These are phyloP conservation scores for Thozetella sp. DNA, from an alignment of 495 filamentous ascomycete genomes.

Conservation along the genomic window DNA sequence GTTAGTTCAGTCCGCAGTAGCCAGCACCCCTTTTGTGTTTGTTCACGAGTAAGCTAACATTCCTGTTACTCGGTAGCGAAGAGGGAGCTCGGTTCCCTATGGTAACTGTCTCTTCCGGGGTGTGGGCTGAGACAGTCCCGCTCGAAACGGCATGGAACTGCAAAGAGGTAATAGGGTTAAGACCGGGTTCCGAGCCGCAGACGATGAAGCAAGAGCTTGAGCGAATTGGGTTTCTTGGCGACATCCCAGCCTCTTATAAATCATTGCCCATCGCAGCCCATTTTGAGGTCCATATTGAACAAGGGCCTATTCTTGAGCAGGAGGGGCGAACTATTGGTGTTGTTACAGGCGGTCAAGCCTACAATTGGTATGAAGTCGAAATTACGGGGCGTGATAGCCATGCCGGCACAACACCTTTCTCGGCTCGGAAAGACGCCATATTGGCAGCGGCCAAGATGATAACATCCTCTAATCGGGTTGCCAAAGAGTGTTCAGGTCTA, in stretches of 20 bases:
- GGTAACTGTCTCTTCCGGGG: conserved; percentile 71
- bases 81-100: conserved; percentile 78
- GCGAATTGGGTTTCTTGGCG: conserved; percentile 68
- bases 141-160: conserved; percentile 63
- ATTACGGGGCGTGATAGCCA: conserved; percentile 67
- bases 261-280: conserved; percentile 71
- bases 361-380: conserved; percentile 69
- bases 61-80: conserved; percentile 45
- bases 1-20: conserved; percentile 28
- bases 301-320: conserved; percentile 68
- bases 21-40: not conserved
- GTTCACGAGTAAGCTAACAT: not conserved
- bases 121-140: conserved; percentile 69
- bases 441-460: conserved; percentile 71
- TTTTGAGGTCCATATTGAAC: conserved; percentile 81
- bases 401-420: conserved; percentile 71
- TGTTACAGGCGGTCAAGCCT: conserved; percentile 67
- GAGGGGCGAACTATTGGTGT: conserved; percentile 65
- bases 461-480: conserved; percentile 62
- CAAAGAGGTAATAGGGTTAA: conserved; percentile 52
- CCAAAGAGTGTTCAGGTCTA: conserved; percentile 54
- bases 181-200: conserved; percentile 21
- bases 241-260: conserved; percentile 54
- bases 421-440: conserved; percentile 59
- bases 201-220: conserved; percentile 68